phyloP scores from a whole-genome alignment of 768 basidiomycete genomes.

The Hirschioporus abietinus region DNA sequence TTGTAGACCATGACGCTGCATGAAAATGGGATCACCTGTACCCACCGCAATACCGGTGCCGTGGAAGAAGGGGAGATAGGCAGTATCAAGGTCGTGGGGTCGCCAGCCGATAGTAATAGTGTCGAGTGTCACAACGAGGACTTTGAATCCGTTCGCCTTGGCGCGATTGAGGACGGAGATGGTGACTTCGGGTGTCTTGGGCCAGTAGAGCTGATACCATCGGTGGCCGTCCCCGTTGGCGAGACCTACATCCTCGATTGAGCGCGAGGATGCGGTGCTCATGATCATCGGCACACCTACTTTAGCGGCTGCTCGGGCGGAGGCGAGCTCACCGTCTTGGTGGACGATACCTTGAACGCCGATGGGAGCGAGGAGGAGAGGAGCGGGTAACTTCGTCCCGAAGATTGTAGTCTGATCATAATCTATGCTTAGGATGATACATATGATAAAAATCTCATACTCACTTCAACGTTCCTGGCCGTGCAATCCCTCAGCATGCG shows the following conservation, averaged over 20 bases:
- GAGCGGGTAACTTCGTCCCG: constrained; percentile 55
- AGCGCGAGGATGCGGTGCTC: constrained; percentile 67
- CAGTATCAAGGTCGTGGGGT: constrained; percentile 61
- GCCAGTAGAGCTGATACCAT: constrained; percentile 81
- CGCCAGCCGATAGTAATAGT: constrained; percentile 72
- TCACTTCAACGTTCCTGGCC: constrained; percentile 53
- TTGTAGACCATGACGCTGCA: constrained; percentile 47
- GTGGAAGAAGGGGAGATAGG: constrained; percentile 62
- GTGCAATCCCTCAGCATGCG: constrained; percentile 67
- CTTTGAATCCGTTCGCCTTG: constrained; percentile 59
- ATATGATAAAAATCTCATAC: constrained; percentile 34
- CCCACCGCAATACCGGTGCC: constrained; percentile 66
- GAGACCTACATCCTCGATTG: constrained; percentile 72
- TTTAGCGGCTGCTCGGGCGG: constrained; percentile 57
- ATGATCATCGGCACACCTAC: constrained; percentile 67
- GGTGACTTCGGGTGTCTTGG: constrained; percentile 51
- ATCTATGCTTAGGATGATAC: constrained; percentile 9
- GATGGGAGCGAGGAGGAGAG: constrained; percentile 56
- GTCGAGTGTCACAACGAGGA: constrained; percentile 77
- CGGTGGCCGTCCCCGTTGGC: constrained; percentile 64
- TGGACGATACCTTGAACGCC: constrained; percentile 77
- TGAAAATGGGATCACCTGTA: constrained; percentile 73
- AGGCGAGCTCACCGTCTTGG: constrained; percentile 64
- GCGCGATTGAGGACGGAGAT: constrained; percentile 62
- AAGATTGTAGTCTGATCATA: constrained; percentile 1